Conservation (phyloP, 208 protist species). For the Wallacemonas sp. region DNA sequence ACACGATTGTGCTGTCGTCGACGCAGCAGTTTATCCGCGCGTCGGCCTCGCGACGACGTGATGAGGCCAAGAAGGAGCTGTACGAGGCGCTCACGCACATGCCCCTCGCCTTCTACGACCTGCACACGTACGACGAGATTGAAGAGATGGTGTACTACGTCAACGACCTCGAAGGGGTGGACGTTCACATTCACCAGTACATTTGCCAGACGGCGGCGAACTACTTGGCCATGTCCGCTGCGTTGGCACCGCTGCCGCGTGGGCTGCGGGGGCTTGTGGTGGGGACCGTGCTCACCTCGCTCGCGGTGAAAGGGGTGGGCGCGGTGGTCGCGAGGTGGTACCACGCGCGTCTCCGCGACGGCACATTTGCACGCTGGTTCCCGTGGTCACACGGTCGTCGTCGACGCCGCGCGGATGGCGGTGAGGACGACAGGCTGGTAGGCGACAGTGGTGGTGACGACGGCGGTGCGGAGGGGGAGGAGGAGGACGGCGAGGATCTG, state of each 20-base stretch:
- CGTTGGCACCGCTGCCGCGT: constrained; percentile 26
- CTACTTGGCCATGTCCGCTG: constrained; percentile 26
- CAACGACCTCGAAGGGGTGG: constrained; percentile 82
- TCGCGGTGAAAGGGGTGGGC: constrained; percentile 24
- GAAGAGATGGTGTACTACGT: constrained; percentile 79
- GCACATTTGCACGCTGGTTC: constrained; percentile 22
- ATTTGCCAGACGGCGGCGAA: constrained; percentile 30
- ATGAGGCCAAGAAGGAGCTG: constrained; percentile 53
- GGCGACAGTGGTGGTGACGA: not conserved
- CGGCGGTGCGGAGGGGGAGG: not conserved
- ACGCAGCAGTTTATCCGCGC: constrained; percentile 49
- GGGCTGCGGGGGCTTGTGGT: constrained; percentile 30
- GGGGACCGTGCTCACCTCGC: constrained; percentile 22
- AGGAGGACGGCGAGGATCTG: constrained; percentile 35
- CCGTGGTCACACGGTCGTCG: constrained; percentile 14
- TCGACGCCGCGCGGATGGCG: not conserved
- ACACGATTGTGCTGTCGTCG: constrained; percentile 37
- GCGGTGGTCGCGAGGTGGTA: constrained; percentile 21
- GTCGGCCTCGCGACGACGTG: constrained; percentile 40
- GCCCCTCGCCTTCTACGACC: constrained; percentile 69
- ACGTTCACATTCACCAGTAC: constrained; percentile 74
- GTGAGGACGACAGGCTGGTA: not conserved
- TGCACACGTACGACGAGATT: constrained; percentile 52
- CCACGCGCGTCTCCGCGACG: constrained; percentile 20
- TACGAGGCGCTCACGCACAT: constrained; percentile 65